Evolutionary conservation across 2,329 filamentous ascomycete genomes (phyloP).

Genomic region (Xylariaceae sp.): DNA sequence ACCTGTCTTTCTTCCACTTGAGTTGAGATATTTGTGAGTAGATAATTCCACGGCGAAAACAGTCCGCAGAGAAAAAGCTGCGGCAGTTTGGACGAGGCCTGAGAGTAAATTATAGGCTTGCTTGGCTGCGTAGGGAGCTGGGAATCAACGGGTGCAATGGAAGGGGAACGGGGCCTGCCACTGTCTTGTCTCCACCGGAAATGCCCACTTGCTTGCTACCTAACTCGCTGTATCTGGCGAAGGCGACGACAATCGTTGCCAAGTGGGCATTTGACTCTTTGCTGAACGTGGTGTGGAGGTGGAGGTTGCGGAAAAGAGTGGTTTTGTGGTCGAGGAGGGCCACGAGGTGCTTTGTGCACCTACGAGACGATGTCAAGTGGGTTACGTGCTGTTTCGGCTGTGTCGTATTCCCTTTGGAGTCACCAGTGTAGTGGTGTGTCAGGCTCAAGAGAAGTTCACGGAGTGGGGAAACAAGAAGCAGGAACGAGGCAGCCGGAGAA

Average conservation of each 20-base stretch:
- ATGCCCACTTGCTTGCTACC: constrained; percentile 16
- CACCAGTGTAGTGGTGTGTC: too few relatives aligned
- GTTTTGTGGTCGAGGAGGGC: constrained; percentile 10
- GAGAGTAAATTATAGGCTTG: not conserved
- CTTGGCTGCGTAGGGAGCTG: not conserved
- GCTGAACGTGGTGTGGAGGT: constrained; percentile 6
- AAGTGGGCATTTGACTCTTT: constrained; percentile 1
- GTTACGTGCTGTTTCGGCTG: constrained; percentile 7
- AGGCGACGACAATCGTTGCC: constrained; percentile 10
- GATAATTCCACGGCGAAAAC: too few relatives aligned
- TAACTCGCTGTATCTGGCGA: constrained; percentile 14
- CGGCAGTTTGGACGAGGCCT: constrained; percentile 5
- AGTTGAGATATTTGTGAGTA: too few relatives aligned
- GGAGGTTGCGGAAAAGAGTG: constrained; percentile 7
- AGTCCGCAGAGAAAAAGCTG: constrained; percentile 1
- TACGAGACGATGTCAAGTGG: constrained; percentile 1
- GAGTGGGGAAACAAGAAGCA: too few relatives aligned
- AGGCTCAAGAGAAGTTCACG: too few relatives aligned
- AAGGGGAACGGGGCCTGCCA: constrained; percentile 7
- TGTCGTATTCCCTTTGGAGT: not conserved
- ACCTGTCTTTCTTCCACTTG: too few relatives aligned
- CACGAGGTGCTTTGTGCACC: constrained; percentile 7
- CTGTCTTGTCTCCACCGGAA: constrained; percentile 11
- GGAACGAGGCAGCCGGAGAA: too few relatives aligned
- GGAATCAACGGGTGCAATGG: not conserved